Conservation (phyloP, 345 rosid genomes). For the Cardiospermum halicacabum region DNA sequence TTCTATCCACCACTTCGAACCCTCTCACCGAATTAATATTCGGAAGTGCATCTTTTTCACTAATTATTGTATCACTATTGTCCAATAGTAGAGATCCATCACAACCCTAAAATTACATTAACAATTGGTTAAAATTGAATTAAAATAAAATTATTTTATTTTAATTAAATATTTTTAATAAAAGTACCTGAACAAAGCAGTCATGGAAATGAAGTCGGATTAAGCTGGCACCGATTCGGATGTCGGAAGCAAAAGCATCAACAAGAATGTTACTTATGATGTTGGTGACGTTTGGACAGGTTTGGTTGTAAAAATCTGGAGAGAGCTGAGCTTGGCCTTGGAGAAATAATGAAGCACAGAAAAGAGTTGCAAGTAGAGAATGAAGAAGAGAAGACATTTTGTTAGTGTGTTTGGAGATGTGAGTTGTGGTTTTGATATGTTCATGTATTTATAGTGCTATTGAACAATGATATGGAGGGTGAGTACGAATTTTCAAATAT, state of each 20-base stretch:
- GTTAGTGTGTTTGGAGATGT: too few species aligned
- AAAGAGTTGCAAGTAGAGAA: not conserved
- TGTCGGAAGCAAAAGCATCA: conserved; percentile 20
- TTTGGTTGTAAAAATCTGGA: conserved; percentile 25
- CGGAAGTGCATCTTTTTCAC: conserved; percentile 46
- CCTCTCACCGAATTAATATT: conserved; percentile 57
- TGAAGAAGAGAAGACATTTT: conserved; percentile 14
- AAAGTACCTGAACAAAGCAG: conserved; percentile 39
- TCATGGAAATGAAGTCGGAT: conserved; percentile 48
- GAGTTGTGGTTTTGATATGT: too few species aligned
- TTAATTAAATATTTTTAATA: too few species aligned
- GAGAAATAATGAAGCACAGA: conserved; percentile 13
- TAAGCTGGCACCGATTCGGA: conserved; percentile 36
- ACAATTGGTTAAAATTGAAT: too few species aligned
- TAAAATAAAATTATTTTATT: too few species aligned
- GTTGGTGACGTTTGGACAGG: conserved; percentile 26
- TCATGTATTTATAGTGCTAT: too few species aligned
- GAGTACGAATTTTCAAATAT: too few species aligned
- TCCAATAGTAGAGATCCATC: conserved; percentile 55
- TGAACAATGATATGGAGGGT: too few species aligned
- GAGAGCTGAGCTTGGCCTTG: conserved; percentile 22
- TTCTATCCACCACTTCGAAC: conserved; percentile 41
- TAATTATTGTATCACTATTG: conserved; percentile 24
- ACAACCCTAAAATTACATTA: conserved; percentile 43
- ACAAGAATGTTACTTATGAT: conserved; percentile 16